Evolutionary conservation across 768 basidiomycete genomes (phyloP), one percentile per base, ranked within the genome.

Genomic region (Leccinum broughii): DNA sequence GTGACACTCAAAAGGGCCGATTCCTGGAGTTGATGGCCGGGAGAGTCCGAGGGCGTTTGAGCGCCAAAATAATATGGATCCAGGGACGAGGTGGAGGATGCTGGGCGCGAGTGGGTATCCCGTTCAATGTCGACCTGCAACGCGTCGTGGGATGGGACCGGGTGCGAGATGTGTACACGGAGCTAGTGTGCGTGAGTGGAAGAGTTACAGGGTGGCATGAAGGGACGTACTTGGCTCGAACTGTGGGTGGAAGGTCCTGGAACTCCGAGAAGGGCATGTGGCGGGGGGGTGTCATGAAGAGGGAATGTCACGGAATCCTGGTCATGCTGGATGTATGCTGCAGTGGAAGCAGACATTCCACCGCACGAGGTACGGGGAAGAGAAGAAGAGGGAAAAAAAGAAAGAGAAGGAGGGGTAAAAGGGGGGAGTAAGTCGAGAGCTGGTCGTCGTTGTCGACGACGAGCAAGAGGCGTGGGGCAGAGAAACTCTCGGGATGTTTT

Each of bases 61-160:
- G 84, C 74, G 52, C 89, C 87, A 77, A 93, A 93, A 74, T 94
- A 94, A 73, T 94, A 94, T 8, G 92, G 90, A 78, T 93, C 92
- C 57, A 94, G 80, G 49, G 92, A 91, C 34, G 91, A 92, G 51
- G 88, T 85, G 54, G 89, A 81, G 30, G 92, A 93, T 22, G 78
- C 78, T 46, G 91, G 85, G 71, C 90, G 90, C 56, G 87, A 86
- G 54, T 76, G 63, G 24, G 69, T 35, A 59, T 78, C 72, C 49
- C 72, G 71, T 55, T 85, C 84, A 57, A 75, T 77, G 64, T 86
- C 83, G 59, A 75, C 72, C 63, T 62, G 65, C 63, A 68, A 62
- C 64, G 65, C 62, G 62, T 62, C 59, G 32, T 65, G 59, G 65
- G 76, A 68, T 28, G 74, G 67, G 51, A 70, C 69, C 50, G 78